Evolutionary conservation across 805 yeast species (phyloP), one percentile per base, ranked within the genome.

Genomic region (Clavispora santaluciae): DNA sequence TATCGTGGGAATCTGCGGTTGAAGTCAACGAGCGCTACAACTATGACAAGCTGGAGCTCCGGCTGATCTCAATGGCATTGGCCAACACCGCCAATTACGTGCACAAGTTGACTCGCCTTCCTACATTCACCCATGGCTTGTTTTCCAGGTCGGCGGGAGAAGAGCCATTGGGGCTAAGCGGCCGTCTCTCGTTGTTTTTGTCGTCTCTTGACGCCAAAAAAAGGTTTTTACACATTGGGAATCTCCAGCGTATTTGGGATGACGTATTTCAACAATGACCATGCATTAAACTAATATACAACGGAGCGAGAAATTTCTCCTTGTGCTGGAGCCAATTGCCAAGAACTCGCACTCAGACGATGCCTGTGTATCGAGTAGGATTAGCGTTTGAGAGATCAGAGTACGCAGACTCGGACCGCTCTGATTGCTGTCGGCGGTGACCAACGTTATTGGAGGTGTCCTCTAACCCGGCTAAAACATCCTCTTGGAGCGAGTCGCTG

Each of bases 21-120:
- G 70, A 70, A 13, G 68, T 73, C 11, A 68, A 73, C 48, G 87
- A 81, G 50, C 51, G 64, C 6, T 81, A 81, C 51, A 49, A 54
- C 13, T 75, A 59, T 43, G 52, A 67, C 1, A 48, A 46, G 12
- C 36, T 50, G 0, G 86, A 81, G 35, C 40, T 59, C 7, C 47
- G 53, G 13, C 13, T 50, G 5, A 43, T 72, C 1, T 53, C 73
- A 18, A 42, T 51, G 39, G 64, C 66, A 3, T 43, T 39, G 22
- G 49, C 22, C 31, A 29, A 15, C 9, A 9, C 41, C 5, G 39
- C 49, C 1, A 35, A 42, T 18, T 44, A 41, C 33, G 18, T 50
- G 20, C 39, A 43, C 31, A 34, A 38, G 20, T 23, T 48, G 22
- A 22, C 36, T 8, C 21, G 36, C 9, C 21, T 21, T 18, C 24